A percentile compares a stretch with the other conserved stretches of the same genome.
Conservation (phyloP, 495 filamentous ascomycete genomes). For the Immersiella caudata region DNA sequence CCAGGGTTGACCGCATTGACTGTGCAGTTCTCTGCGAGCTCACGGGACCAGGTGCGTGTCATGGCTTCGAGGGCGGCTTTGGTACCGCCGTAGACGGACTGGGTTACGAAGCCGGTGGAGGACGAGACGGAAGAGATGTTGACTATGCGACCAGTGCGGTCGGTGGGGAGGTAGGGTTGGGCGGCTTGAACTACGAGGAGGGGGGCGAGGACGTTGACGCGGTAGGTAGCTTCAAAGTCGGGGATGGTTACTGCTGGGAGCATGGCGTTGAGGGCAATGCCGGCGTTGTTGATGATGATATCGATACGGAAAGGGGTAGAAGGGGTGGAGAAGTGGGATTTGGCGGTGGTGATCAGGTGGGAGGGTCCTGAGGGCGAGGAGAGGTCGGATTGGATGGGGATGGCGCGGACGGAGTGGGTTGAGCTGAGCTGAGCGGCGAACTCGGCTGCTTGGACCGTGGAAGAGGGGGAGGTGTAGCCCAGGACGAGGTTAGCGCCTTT, state of each 20-base stretch:
- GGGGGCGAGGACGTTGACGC: slow-evolving; percentile 83
- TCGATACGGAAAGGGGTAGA: slow-evolving; percentile 66
- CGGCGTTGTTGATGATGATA: slow-evolving; percentile 90
- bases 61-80: slow-evolving; percentile 92
- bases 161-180: slow-evolving; percentile 67
- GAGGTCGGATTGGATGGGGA: slow-evolving; percentile 51
- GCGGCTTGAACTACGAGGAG: slow-evolving; percentile 77
- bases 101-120: slow-evolving; percentile 66
- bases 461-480: slow-evolving; percentile 65
- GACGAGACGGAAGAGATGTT: slow-evolving; percentile 75
- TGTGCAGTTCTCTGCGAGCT: slow-evolving; percentile 74
- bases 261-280: slow-evolving; percentile 61
- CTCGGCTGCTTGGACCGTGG: slow-evolving; percentile 27
- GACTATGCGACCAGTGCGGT: slow-evolving; percentile 77
- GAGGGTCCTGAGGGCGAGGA: slow-evolving; percentile 42
- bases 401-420: slow-evolving; percentile 42
- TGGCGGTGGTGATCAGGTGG: slow-evolving; percentile 38
- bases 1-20: slow-evolving; percentile 91
- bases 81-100: slow-evolving; percentile 83
- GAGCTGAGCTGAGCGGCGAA: slow-evolving; percentile 47
- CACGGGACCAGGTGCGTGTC: slow-evolving; percentile 86
- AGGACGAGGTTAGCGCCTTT: slow-evolving; percentile 73
- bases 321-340: slow-evolving; percentile 34
- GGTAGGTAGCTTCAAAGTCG: slow-evolving; percentile 72
- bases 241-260: slow-evolving; percentile 60